Base-by-base conservation (phyloP, 2,329 filamentous ascomycete genomes). In the Fusarium coicis region DNA sequence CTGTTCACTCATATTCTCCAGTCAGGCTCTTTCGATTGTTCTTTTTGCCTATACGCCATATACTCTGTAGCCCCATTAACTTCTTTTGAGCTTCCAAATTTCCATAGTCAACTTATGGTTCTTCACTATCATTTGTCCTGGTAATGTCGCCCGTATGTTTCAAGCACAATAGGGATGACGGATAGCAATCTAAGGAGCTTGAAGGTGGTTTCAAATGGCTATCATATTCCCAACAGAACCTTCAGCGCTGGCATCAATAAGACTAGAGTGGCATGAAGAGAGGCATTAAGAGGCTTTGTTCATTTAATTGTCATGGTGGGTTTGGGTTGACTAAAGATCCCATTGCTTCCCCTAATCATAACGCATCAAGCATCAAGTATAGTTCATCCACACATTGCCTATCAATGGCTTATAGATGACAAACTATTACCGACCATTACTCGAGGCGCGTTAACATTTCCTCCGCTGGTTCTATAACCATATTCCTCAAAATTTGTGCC, bases 381-480 rank as follows among this genome's bases (percentile, higher is more conserved):
- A 67, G 39, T 56, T 64, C 68, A 58, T 74, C 63, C 46, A 63
- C 59, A 65, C 47, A 71, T 69, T 55, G 42, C 60, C 69, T 61
- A 57, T 55, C 32, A 19, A 61, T 53, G 52, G 69, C 43, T 67
- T 21, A 47, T 55, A 64, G 63, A 72, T 66, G 67, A 66, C 59
- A 72, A 49, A 67, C 63, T 68, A 63, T 64, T 52, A 55, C 58
- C 64, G 61, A 64, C 54, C 72, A 58, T 59, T 56, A 49, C 52
- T 44, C 26, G 61, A 59, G 53, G 44, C 40, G 60, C 62, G 60
- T 66, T 63, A 70, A 63, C 63, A 68, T 74, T 52, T 59, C 56
- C 50, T 52, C 76, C 71, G n/a, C 76, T 42, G 53, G 43, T 70
- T 59, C 66, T 57, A n/a, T 77, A 47, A 54, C 61, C 52, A 53